Evolutionary conservation across 768 basidiomycete species (phyloP), one percentile per base, ranked within the genome.

Genomic region (Lactifluus hygrophoroides): DNA sequence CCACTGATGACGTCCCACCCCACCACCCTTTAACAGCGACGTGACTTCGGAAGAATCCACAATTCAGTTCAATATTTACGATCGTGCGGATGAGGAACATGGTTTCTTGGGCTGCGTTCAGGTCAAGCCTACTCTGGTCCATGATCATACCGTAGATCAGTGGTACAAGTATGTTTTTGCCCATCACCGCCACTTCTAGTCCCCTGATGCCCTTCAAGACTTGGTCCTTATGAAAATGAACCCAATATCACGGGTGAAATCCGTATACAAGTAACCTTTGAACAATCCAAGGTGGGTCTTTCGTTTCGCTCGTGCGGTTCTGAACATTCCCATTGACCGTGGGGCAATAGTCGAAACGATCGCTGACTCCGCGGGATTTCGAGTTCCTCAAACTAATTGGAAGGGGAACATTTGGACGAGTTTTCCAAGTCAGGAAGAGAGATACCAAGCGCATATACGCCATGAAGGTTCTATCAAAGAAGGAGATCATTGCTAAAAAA

Each of bases 361-460:
- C 89, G 5, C 80, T 97, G 50, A 88, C 84, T n/a, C 94, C 94
- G 30, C 85, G 89, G 68, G 95, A 97, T 70, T 99, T 99, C 67
- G 95, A 98, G 69, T 96, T 98, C 75, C 84, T 99, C 68, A 96
- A 96, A 72, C 88, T 99, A 57, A 98, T 99, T 73, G 96, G 96
- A 57, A 85, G 94, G 49, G 96, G 96, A 2, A 98, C 96, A 0
- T 99, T 99, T 70, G 96, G 94, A 48, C 90, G 93, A 54, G 96
- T 99, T 19, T 98, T 97, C 79, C 96, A 99, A 72, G 96, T 99
- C 49, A 90, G 96, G 61, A 99, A 99, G 75, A 85, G 79, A 70
- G 94, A 99, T 75, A 99, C 96, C 42, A 90, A 92, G 72, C 90
- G 96, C 46, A 98, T 99, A 74, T 99, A 97, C 76, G 96, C 96